phyloP scores from a whole-genome alignment of 495 filamentous ascomycete genomes.

The Penicillium psychrofluorescens region DNA sequence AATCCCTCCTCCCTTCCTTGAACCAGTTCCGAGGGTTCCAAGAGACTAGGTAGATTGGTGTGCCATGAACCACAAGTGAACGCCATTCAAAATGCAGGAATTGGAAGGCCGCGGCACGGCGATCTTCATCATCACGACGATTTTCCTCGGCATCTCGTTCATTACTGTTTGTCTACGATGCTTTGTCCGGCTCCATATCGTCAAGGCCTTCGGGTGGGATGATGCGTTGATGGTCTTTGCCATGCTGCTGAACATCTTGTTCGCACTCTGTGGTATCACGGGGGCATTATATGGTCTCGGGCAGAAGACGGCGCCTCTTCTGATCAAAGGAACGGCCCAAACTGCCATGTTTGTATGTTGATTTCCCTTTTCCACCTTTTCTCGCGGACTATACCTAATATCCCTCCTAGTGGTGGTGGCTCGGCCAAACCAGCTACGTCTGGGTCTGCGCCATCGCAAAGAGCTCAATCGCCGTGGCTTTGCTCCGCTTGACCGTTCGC shows the following conservation, averaged over 20 bases:
- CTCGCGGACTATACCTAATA: not conserved
- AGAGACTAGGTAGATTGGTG: no score
- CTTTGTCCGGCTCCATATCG: constrained; percentile 31
- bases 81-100: constrained; percentile 21
- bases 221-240: constrained; percentile 35
- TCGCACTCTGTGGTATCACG: constrained; percentile 32
- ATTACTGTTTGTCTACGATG: constrained; percentile 33
- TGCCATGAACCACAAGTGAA: constrained; percentile 11
- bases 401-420: constrained; percentile 32
- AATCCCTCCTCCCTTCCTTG: no score
- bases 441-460: constrained; percentile 28
- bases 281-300: constrained; percentile 31
- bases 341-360: constrained; percentile 36
- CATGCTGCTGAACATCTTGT: constrained; percentile 35
- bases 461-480: constrained; percentile 32
- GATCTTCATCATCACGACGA: constrained; percentile 32
- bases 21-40: no score
- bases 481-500: constrained; percentile 32
- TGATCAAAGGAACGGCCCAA: constrained; percentile 15
- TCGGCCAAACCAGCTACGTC: constrained; percentile 30
- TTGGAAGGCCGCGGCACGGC: constrained; percentile 29
- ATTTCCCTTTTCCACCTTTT: not conserved
- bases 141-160: constrained; percentile 32
- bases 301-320: constrained; percentile 11
- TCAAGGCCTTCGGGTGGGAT: constrained; percentile 40